Evolutionary conservation across 352 stramenopile species (phyloP), one percentile per base, ranked within the genome.

Genomic region (Globisporangium cederbergense): DNA sequence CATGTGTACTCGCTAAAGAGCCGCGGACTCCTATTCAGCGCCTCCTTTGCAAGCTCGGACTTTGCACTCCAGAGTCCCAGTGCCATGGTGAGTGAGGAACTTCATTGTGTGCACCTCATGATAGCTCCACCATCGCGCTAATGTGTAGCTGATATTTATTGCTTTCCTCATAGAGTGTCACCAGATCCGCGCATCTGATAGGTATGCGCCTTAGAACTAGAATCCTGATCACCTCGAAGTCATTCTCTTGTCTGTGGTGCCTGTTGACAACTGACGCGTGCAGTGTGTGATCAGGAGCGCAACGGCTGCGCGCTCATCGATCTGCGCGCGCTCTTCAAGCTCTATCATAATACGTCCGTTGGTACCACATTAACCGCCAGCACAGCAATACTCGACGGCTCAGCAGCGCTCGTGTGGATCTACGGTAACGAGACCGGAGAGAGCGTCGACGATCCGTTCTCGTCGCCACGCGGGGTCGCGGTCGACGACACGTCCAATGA

Each of bases 401-500:
- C 32, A n/a, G 36, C n/a, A 40, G 28, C 36, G 6, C 42, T 64
- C 34, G 42, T 43, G 52, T 64, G 28, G 30, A 43, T 62, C 30
- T 45, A 59, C 22, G 58, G 52, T 36, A 40, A 45, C 22, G 25
- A 56, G n/a, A 18, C 28, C 32, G 40, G 16, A 14, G n/a, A 13
- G 18, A 61, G n/a, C 25, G 25, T 16, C 28, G 65, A 30, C 14
- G 62, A 36, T 10, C 32, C 25, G 14, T 67, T 73, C 25, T 36
- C 42, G 22, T 55, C 47, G 3, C 60, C 66, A 49, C 64, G 62
- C 36, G 67, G 68, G 18, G 43, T 89, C 30, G 73, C 73, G 10
- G 68, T 89, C 7, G 83, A 93, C 62, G 76, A 87, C 47, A 72
- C 62, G 0, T 75, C 79, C 1, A 75, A 61, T n/a, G 81, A 93